Evolutionary conservation across 2,329 filamentous ascomycete genomes (phyloP).

Genomic region (Chrysosporium queenslandicum): DNA sequence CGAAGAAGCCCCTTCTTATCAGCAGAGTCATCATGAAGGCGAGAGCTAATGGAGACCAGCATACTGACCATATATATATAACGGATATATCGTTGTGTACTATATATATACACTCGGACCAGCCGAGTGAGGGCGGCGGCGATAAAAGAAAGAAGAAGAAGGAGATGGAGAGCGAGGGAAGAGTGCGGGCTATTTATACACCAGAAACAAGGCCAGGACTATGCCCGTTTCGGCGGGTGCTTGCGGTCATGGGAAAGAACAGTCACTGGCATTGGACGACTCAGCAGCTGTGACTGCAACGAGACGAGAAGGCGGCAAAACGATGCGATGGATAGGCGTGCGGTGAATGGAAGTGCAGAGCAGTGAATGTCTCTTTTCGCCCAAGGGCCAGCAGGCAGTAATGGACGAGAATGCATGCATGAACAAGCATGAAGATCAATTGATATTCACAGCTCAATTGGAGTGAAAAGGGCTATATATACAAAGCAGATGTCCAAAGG

Average conservation of each 20-base stretch:
- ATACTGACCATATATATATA: background rate
- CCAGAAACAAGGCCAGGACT: background rate
- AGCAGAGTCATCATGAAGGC: too few species aligned
- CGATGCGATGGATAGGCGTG: background rate
- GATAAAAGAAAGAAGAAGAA: background rate
- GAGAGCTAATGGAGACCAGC: too few species aligned
- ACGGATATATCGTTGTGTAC: background rate
- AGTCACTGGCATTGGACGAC: background rate
- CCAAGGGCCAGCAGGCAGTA: background rate
- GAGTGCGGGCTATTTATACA: background rate
- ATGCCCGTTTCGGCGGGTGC: background rate
- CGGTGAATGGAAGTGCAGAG: background rate
- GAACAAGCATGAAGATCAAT: background rate
- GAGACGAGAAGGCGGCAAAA: background rate
- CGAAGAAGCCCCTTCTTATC: too few species aligned
- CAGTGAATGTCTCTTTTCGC: background rate
- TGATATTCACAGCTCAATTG: background rate
- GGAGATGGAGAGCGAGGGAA: background rate
- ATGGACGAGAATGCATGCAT: background rate
- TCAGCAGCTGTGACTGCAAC: background rate
- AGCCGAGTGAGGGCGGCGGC: too few species aligned
- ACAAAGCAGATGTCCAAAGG: background rate
- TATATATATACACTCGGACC: background rate
- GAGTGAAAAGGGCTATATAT: background rate
- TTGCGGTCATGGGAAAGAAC: background rate